These are phyloP conservation scores for Candida insectalens DNA, from an alignment of 805 yeast species.

Conservation along the genomic window DNA sequence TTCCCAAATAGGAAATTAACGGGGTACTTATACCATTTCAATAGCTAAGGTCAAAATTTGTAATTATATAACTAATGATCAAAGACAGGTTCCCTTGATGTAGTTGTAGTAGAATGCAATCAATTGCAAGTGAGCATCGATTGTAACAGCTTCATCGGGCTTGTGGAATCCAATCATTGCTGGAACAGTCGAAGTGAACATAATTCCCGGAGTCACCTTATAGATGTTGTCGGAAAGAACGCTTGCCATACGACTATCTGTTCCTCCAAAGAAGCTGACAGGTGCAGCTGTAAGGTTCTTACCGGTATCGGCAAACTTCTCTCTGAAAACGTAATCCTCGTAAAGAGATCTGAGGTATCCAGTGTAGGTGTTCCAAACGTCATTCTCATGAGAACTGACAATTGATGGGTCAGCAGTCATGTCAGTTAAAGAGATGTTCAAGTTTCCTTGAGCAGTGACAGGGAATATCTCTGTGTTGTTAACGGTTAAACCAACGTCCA, in stretches of 20 bases:
- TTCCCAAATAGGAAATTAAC: too few species aligned
- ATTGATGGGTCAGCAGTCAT: too few species aligned
- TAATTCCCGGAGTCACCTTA: conserved; percentile 39
- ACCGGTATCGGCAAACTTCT: not conserved
- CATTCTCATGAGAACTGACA: too few species aligned
- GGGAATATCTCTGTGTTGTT: not conserved
- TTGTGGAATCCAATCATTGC: conserved; percentile 56
- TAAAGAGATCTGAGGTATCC: not conserved
- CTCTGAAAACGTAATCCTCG: not conserved
- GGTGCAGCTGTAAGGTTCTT: conserved; percentile 37
- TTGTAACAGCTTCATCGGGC: conserved; percentile 47
- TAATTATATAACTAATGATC: too few species aligned
- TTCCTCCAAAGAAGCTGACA: conserved; percentile 54
- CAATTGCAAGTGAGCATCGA: conserved; percentile 51
- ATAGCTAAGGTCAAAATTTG: too few species aligned
- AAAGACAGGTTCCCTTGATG: too few species aligned
- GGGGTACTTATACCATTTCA: too few species aligned
- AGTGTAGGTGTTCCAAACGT: not conserved
- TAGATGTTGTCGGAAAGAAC: conserved; percentile 45
- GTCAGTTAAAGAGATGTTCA: too few species aligned
- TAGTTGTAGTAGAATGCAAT: conserved; percentile 37
- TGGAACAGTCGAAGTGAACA: conserved; percentile 14
- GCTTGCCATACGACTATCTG: conserved; percentile 64
- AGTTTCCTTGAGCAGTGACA: not conserved
- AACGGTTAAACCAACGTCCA: conserved; percentile 27